Evolutionary conservation across 345 rosid genomes (phyloP).

Genomic region (Sonneratia caseolaris): DNA sequence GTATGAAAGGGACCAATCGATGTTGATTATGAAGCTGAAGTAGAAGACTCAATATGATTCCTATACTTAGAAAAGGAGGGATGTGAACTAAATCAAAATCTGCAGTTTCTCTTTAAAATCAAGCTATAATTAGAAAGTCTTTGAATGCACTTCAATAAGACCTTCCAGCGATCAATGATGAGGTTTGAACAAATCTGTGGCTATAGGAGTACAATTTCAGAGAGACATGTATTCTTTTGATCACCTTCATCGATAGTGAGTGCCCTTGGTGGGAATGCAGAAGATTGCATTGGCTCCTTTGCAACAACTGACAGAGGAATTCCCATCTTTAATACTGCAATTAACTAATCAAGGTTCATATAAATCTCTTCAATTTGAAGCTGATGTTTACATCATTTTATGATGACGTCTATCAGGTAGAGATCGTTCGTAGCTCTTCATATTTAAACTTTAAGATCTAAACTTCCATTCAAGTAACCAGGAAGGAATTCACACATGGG

Average conservation of each 20-base stretch:
- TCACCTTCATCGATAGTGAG: slow-evolving; percentile 36
- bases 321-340: slow-evolving; percentile 66
- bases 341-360: slow-evolving; percentile 48
- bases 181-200: not conserved
- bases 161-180: not conserved
- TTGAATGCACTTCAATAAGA: not conserved
- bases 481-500: slow-evolving; percentile 56
- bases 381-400: not conserved
- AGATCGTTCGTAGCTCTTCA: not conserved
- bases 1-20: slow-evolving; percentile 42
- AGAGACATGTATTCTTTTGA: slow-evolving; percentile 59
- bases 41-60: slow-evolving; percentile 65
- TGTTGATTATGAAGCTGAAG: slow-evolving; percentile 82
- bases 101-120: not conserved
- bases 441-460: slow-evolving; percentile 38
- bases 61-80: slow-evolving; percentile 88
- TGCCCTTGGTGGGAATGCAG: slow-evolving; percentile 33
- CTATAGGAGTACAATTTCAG: slow-evolving; percentile 76
- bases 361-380: slow-evolving; percentile 2
- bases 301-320: slow-evolving; percentile 29
- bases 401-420: not conserved
- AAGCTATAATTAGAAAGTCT: not conserved
- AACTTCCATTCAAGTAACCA: slow-evolving; percentile 45
- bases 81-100: slow-evolving; percentile 16
- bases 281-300: slow-evolving; percentile 59